Base-by-base conservation (phyloP, 2,329 filamentous ascomycete genomes). In the Nannizzia gypsea region DNA sequence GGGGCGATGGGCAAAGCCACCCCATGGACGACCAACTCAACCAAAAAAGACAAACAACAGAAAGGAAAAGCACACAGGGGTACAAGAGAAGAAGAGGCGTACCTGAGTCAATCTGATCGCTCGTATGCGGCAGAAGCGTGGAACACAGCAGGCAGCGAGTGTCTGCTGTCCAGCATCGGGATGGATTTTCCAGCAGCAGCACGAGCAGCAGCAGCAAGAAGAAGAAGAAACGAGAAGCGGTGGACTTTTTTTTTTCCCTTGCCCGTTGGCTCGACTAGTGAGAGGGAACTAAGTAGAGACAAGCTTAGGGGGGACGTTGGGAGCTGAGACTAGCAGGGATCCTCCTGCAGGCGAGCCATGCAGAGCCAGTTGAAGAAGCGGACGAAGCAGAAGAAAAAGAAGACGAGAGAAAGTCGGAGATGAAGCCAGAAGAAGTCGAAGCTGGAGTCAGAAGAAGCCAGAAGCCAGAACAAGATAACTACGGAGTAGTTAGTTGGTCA, bases 91-190 rank as follows among this genome's bases (percentile, higher is more conserved):
- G 26, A 8, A 13, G 13, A 54, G n/a, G n/a, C 50, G 50, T 13
- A 54, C 50, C 50, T 54, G 50, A 34, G 26, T 31, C 50, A 54
- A 54, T 54, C 50, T 54, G 50, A 54, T 54, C 50, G 50, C 50
- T 54, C 50, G 50, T 54, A 20, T 54, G 28, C 50, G 50, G 50
- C 50, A 34, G 50, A n/a, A 50, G 44, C 44, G 44, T 50, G 44
- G 44, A 50, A 50, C 44, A 50, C 44, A 50, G 44, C 44, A 26
- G 22, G 44, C 44, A 50, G 50, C 50, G 24, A 34, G 50, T 34
- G 50, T 54, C 50, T 54, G 50, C 28, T 20, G 50, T 54, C 50
- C 50, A 54, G 50, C 50, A 50, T 50, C 44, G 44, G 44, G 44
- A 50, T 50, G 44, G 44, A 50, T 46, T 46, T 17, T 42, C n/a